Conservation (phyloP, 495 filamentous ascomycete genomes). For the Xeromyces bisporus region DNA sequence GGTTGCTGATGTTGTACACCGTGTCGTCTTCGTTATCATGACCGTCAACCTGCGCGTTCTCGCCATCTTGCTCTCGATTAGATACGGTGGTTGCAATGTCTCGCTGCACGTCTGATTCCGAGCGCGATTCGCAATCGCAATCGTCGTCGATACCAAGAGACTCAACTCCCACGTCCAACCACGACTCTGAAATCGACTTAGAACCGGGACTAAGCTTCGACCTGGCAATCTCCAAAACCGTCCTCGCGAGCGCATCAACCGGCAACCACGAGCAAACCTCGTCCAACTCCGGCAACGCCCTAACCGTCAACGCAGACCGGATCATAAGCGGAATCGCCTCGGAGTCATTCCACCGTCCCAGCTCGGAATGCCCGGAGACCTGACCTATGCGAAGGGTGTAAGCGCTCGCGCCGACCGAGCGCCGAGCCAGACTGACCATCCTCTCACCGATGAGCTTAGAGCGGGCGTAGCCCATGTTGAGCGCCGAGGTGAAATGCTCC, state of each 20-base stretch:
- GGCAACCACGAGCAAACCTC: slow-evolving; percentile 36
- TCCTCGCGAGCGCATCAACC: slow-evolving; percentile 34
- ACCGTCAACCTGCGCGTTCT: neutral
- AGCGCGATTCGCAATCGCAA: no score
- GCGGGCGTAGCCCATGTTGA: slow-evolving; percentile 38
- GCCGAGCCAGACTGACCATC: slow-evolving; percentile 25
- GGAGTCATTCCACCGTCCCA: slow-evolving; percentile 41
- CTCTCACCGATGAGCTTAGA: slow-evolving; percentile 41
- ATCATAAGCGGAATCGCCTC: slow-evolving; percentile 42
- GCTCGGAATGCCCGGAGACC: slow-evolving; percentile 34
- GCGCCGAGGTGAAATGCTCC: slow-evolving; percentile 19
- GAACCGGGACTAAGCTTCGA: neutral
- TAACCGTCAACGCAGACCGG: slow-evolving; percentile 30
- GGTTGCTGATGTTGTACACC: slow-evolving; percentile 38
- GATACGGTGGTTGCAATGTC: no score
- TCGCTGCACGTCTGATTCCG: no score
- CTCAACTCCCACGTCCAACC: no score
- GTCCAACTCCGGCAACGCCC: slow-evolving; percentile 30
- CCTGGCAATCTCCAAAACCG: slow-evolving; percentile 29
- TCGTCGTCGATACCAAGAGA: no score
- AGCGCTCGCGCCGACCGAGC: slow-evolving; percentile 16
- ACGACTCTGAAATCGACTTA: neutral
- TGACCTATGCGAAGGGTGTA: slow-evolving; percentile 43
- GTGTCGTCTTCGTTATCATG: slow-evolving; percentile 11
- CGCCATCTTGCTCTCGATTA: neutral